A percentile compares a stretch with the other conserved stretches of the same genome.
Conservation (phyloP, 1,284 basidiomycete species). For the Mycena sp. region DNA sequence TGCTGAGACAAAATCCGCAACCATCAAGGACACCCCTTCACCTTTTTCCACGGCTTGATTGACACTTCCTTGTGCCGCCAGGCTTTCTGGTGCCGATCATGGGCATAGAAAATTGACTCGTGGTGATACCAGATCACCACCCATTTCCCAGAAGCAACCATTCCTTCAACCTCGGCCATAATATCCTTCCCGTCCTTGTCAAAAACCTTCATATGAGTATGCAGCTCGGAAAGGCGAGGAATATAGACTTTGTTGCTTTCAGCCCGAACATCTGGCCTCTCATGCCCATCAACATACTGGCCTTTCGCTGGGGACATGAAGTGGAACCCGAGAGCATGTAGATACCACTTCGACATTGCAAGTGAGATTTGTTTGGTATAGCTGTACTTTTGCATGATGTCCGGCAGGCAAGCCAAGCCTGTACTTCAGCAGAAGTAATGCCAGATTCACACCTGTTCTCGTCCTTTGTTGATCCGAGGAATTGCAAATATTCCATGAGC, state of each 20-base stretch:
- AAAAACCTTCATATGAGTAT: neutral
- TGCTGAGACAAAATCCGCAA: slow-evolving; percentile 47
- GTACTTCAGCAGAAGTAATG: too few relatives aligned
- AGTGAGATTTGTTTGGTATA: neutral
- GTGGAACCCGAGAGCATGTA: slow-evolving; percentile 5
- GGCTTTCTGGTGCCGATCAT: slow-evolving; percentile 32
- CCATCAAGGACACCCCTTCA: slow-evolving; percentile 43
- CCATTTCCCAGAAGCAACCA: too few relatives aligned
- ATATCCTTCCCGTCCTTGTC: slow-evolving; percentile 9
- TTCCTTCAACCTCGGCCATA: too few relatives aligned
- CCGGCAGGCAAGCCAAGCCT: too few relatives aligned
- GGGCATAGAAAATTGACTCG: too few relatives aligned
- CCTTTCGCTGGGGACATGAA: slow-evolving; percentile 4
- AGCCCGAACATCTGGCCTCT: neutral
- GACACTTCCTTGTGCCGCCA: slow-evolving; percentile 36
- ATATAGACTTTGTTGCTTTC: slow-evolving; percentile 1
- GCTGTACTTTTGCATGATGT: too few relatives aligned
- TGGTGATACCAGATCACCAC: too few relatives aligned
- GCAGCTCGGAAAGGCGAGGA: neutral
- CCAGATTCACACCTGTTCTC: too few relatives aligned
- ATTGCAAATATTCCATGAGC: slow-evolving; percentile 4
- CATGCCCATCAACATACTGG: slow-evolving; percentile 11
- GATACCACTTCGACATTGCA: slow-evolving; percentile 7
- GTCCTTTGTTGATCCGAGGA: slow-evolving; percentile 7
- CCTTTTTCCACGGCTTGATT: slow-evolving; percentile 39